Percentiles rank a stretch among this genome's conserved stretches.
phyloP scores from a whole-genome alignment of 1,284 basidiomycete species.

The Mycena sp. region DNA sequence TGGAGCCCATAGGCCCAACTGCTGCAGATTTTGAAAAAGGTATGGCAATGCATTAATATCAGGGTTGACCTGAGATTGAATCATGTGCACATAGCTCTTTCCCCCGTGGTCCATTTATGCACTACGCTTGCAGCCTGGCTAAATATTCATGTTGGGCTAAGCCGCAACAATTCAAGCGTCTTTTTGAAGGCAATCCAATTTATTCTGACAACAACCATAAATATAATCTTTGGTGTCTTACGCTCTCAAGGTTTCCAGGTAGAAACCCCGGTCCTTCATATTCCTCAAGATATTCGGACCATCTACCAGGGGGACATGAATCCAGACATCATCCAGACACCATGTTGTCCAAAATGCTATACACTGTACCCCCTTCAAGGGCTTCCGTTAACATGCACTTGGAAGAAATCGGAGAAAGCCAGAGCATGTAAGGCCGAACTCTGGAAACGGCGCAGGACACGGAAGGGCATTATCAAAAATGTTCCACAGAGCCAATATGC shows the following conservation, averaged over 20 bases:
- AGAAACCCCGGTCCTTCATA: neutral
- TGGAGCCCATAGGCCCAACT: too few relatives aligned
- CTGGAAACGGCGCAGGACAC: neutral
- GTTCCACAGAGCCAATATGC: neutral
- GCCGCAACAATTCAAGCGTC: neutral
- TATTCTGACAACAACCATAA: neutral
- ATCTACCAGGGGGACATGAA: neutral
- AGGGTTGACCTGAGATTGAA: too few relatives aligned
- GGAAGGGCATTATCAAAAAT: neutral
- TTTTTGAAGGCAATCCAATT: neutral
- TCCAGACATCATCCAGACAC: constrained; percentile 1
- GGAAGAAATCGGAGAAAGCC: neutral
- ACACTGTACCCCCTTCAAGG: neutral
- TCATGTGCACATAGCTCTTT: too few relatives aligned
- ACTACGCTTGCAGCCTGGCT: constrained; percentile 1
- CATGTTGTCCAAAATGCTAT: constrained; percentile 11
- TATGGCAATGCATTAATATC: too few relatives aligned
- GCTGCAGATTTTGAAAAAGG: too few relatives aligned
- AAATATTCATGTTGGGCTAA: neutral
- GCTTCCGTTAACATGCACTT: neutral
- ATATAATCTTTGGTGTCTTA: neutral
- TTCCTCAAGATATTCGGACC: constrained; percentile 2
- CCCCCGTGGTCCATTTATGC: neutral
- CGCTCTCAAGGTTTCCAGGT: neutral
- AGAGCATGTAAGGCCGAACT: neutral